Evolutionary conservation across 73 alveolate genomes (phyloP), one percentile per base, ranked within the genome.

Genomic region (Uronychia binucleata): DNA sequence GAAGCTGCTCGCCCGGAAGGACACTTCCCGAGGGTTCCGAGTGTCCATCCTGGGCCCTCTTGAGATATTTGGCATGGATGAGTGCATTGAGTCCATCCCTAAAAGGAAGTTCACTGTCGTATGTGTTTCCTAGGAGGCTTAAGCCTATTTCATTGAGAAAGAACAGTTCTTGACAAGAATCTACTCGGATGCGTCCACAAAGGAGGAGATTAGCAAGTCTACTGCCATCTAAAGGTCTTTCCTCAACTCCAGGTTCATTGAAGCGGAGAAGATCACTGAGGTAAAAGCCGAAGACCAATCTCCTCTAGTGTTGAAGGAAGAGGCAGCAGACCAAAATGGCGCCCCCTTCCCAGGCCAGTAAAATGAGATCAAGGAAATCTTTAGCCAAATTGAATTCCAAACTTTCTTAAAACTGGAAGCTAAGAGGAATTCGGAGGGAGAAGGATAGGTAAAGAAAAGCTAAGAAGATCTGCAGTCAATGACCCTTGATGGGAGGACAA

Each of bases 21-120:
- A 79, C 30, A n/a, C 78, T 35, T 79, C 77, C 34, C 0, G 78
- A 79, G 67, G 67, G 19, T 46, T 46, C 67, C 5, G 67, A 46
- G 67, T 46, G n/a, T 11, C 67, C 67, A 46, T 46, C 67, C 67
- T 46, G 19, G 67, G 67, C 67, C 5, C 5, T 5, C n/a, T 5
- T 5, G 67, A 46, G 19, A 46, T 46, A 5, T 46, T 46, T 19
- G 67, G 67, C 5, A 46, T 46, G n/a, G 67, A 46, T 5, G 67
- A 46, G 19, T 46, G 67, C 19, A 46, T 46, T 46, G 67, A 46
- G 19, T 5, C 5, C n/a, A 46, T 46, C n/a, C 67, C 67, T 19
- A 46, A 46, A 19, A 46, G 67, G 67, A 46, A 46, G 19, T 46
- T 11, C 67, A 46, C 67, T 11, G 67, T 46, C n/a, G 67, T 46